Evolutionary conservation across 208 protist species (phyloP).

Genomic region (Lotmaria passim): DNA sequence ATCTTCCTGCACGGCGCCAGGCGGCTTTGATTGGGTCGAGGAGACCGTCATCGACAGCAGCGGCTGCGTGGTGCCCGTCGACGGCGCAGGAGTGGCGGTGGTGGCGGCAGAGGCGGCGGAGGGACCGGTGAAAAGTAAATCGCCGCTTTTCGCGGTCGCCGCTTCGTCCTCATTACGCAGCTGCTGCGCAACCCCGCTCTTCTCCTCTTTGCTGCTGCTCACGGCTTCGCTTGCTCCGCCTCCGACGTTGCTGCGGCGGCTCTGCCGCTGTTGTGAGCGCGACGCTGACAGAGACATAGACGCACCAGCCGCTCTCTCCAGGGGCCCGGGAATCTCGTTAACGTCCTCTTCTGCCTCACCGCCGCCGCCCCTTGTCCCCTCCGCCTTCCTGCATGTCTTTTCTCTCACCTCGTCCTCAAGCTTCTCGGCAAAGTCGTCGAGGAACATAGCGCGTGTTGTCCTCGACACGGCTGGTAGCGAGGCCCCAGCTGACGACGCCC

Average conservation of each 20-base stretch:
- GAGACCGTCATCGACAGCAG: constrained; percentile 6
- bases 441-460: not conserved
- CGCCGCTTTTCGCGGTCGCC: not conserved
- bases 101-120: not conserved
- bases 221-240: no score
- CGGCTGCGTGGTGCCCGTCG: not conserved
- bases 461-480: not conserved
- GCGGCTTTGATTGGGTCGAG: not conserved
- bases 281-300: not conserved
- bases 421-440: constrained; percentile 11
- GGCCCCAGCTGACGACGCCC: constrained; percentile 13
- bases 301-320: not conserved
- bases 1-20: not conserved
- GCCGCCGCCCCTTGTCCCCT: not conserved
- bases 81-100: not conserved
- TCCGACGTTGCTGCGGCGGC: no score
- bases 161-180: not conserved
- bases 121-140: no score
- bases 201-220: not conserved
- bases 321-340: not conserved
- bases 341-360: no score
- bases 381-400: not conserved
- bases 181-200: not conserved
- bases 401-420: not conserved
- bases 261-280: not conserved